A percentile compares a stretch with the other conserved stretches of the same genome.
Conservation (phyloP, 257 asterid genomes). For the Forsythia suspensa region DNA sequence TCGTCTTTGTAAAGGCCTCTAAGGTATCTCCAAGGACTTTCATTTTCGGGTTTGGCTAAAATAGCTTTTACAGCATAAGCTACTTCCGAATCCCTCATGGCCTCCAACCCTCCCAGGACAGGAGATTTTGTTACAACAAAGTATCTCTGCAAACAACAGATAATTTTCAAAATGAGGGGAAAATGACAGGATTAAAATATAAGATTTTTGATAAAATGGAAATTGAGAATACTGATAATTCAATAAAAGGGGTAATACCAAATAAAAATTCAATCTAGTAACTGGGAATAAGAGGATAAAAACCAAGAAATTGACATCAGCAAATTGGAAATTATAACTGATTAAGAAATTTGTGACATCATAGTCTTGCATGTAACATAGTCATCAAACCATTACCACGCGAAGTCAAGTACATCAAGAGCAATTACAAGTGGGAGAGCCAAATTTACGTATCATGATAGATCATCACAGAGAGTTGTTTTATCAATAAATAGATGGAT, state of each 20-base stretch:
- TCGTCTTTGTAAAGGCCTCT: conserved; percentile 75
- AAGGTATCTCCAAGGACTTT: conserved; percentile 95
- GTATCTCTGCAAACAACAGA: conserved; percentile 56
- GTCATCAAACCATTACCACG: neutral
- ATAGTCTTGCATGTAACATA: neutral
- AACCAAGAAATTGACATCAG: too few relatives aligned
- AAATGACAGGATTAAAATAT: neutral
- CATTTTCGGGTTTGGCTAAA: conserved; percentile 68
- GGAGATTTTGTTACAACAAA: conserved; percentile 85
- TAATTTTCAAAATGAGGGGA: neutral
- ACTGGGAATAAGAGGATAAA: too few relatives aligned
- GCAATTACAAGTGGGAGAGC: neutral
- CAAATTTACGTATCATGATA: neutral
- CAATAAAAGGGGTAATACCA: neutral
- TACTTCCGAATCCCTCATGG: conserved; percentile 78
- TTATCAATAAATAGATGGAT: neutral
- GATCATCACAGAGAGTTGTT: neutral
- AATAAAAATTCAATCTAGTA: too few relatives aligned
- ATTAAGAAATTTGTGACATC: neutral
- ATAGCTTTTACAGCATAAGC: conserved; percentile 69
- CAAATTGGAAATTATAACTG: neutral
- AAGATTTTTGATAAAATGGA: neutral
- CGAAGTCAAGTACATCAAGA: neutral
- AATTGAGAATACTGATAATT: neutral
- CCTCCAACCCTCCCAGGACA: conserved; percentile 67